Base-by-base conservation (phyloP, 345 rosid genomes). In the Combretum micranthum region DNA sequence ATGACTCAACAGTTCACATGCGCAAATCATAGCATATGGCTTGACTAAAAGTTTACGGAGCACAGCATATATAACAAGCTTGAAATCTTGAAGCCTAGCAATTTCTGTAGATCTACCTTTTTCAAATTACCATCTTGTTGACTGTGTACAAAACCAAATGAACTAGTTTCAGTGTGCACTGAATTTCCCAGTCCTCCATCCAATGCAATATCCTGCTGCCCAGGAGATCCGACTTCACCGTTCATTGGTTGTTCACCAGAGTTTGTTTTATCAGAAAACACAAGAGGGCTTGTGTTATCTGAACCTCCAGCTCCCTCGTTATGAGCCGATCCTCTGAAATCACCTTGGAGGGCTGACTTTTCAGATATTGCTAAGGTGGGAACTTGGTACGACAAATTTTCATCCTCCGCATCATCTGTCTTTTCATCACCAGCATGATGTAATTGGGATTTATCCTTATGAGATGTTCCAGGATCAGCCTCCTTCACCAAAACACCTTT, bases 311-410 rank as follows among this genome's bases (percentile, higher is more conserved):
- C 73, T 59, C 60, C 77, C 56, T 69, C 77, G 56, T 77, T 65
- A 43, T 66, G 50, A 43, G 83, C 67, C 49, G 64, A 51, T 69
- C 68, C 52, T 18, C 53, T 60, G 53, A 83, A 72, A 64, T 72
- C 80, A 37, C 73, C 67, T 26, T 61, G 78, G 22, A 80, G 64
- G 51, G 79, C 63, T 45, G 83, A 69, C 48, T 62, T 81, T 62
- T 80, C 94, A 52, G 69, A 81, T 65, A 82, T 77, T 50, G 96
- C 77, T 50, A 77, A 72, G 67, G 96, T 82, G 56, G 89, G 97
- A 77, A 83, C 91, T 81, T 82, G 88, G 78, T 87, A 93, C 61
- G 94, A 76, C 45, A 54, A 70, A 64, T 72, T 60, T 70, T 78
- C 83, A 63, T 84, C 84, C 13, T 83, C 92, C 59, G 69, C 59